A percentile compares a stretch with the other conserved stretches of the same genome.
phyloP scores from a whole-genome alignment of 257 asterid species.

The Cruciata laevipes region DNA sequence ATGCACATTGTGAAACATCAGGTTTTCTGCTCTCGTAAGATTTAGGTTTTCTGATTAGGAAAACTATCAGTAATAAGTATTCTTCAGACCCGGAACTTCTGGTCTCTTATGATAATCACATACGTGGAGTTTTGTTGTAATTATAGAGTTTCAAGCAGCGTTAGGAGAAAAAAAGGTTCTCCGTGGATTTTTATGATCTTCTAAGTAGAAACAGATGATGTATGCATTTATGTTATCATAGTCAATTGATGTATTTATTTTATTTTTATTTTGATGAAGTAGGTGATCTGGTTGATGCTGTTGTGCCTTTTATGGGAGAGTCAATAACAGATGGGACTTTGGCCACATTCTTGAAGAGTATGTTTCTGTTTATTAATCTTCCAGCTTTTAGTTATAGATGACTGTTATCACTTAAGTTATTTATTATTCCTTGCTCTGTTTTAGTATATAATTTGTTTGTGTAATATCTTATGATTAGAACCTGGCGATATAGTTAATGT shows the following conservation, averaged over 20 bases:
- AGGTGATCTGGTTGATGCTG: conserved; percentile 80
- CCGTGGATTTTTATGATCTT: neutral
- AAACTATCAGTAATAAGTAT: neutral
- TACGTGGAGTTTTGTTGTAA: neutral
- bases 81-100: neutral
- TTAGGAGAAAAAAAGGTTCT: neutral
- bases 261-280: conserved; percentile 19
- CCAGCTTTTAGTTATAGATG: neutral
- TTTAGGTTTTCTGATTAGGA: neutral
- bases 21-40: conserved; percentile 1
- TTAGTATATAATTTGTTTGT: neutral
- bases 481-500: conserved; percentile 83
- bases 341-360: conserved; percentile 84
- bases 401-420: neutral
- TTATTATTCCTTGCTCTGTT: neutral
- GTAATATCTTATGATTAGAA: conserved; percentile 34
- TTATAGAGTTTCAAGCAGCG: neutral
- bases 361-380: conserved; percentile 12
- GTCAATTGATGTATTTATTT: neutral
- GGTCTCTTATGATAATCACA: neutral
- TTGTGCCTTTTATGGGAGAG: conserved; percentile 97
- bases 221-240: neutral
- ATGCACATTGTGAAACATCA: neutral
- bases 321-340: conserved; percentile 87
- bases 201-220: neutral